Conservation (phyloP, 1,284 basidiomycete genomes). For the Ceratobasidium sp. region DNA sequence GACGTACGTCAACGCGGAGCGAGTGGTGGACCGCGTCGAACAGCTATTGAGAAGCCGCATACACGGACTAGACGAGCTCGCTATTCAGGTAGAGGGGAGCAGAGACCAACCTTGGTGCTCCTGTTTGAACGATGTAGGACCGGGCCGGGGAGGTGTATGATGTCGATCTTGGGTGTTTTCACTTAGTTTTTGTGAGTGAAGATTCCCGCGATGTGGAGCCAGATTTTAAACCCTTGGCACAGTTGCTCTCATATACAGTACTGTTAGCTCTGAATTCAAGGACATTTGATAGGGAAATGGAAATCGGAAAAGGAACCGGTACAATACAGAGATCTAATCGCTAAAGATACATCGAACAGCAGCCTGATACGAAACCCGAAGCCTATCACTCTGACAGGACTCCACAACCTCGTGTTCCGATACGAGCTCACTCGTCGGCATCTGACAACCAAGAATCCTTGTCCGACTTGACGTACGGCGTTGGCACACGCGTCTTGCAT, state of each 20-base stretch:
- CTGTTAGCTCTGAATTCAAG: slow-evolving; percentile 15
- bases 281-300: slow-evolving; percentile 3
- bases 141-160: slow-evolving; percentile 25
- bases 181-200: background rate
- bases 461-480: slow-evolving; percentile 39
- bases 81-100: slow-evolving; percentile 75
- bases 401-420: slow-evolving; percentile 17
- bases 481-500: slow-evolving; percentile 31
- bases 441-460: slow-evolving; percentile 26
- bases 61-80: slow-evolving; percentile 80
- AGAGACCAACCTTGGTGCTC: slow-evolving; percentile 42
- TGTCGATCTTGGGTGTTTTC: background rate
- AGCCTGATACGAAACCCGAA: slow-evolving; percentile 11
- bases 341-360: slow-evolving; percentile 32
- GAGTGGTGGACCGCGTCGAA: slow-evolving; percentile 77
- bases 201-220: background rate
- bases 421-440: slow-evolving; percentile 13
- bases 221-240: background rate
- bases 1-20: slow-evolving; percentile 68
- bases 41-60: slow-evolving; percentile 72
- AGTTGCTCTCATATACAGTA: background rate
- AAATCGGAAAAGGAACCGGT: background rate
- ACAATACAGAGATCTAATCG: slow-evolving; percentile 21
- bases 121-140: slow-evolving; percentile 35
- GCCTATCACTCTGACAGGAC: slow-evolving; percentile 27